Evolutionary conservation across 306 rosid genomes (phyloP), one percentile per base, ranked within the genome.

Genomic region (Oemleria cerasiformis): DNA sequence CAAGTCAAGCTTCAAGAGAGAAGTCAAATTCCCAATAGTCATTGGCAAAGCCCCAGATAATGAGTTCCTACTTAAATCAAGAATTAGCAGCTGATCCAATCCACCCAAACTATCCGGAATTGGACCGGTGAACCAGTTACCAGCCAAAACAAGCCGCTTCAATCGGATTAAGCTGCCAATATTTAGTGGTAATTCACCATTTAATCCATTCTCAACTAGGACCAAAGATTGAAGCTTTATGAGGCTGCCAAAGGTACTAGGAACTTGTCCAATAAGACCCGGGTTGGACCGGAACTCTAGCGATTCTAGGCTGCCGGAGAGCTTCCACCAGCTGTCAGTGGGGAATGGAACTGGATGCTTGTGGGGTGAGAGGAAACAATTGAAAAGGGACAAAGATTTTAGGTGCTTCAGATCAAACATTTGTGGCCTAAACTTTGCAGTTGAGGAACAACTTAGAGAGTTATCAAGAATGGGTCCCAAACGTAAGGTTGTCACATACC

Each of bases 401-500:
- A 95, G 81, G 87, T 82, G 90, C 81, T 75, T 79, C 49, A 95
- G 86, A 72, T 81, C 79, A 75, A 91, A 95, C 47, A 95, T 56
- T 55, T 81, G 78, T 12, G 80, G 79, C 48, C 84, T 81, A 65
- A 95, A 88, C 61, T 88, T 85, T 43, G 83, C 71, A 50, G 70
- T 80, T 73, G 65, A 41, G 16, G 83, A 74, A 78, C 99, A 95
- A 73, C 49, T 47, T 0, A 95, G 89, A 5, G 96, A 95, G 73
- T 95, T 95, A 20, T 95, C 99, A 67, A 85, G 92, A 73, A 88
- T 17, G 3, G 96, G 90, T 79, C 99, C 99, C 73, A 91, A 79
- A 70, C 81, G 86, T 49, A 95, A 36, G n/a, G 68, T 75, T 68
- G 92, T 86, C 44, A 91, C 96, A 80, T 89, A 86, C 99, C 99